Conservation (phyloP, 176 grass and related monocot genomes). For the Eleusine indica region DNA sequence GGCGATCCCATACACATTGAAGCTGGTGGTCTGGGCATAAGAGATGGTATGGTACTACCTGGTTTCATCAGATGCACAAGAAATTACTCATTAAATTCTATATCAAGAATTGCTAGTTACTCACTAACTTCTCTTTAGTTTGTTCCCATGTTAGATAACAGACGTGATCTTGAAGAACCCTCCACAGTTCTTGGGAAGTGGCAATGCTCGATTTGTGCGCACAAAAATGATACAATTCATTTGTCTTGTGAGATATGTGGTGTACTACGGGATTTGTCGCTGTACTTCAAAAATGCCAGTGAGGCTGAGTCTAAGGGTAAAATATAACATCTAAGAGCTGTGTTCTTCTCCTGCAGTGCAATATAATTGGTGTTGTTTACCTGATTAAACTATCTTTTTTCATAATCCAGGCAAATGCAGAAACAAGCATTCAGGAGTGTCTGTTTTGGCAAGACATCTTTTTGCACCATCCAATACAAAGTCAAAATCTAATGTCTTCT, state of each 20-base stretch:
- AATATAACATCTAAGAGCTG: background rate
- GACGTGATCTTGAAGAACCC: conserved; percentile 28
- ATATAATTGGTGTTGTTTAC: background rate
- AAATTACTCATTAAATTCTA: background rate
- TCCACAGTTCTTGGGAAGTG: conserved; percentile 39
- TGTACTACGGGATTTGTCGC: conserved; percentile 50
- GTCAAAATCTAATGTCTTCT: conserved; percentile 37
- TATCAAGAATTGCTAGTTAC: background rate
- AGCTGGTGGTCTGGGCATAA: background rate
- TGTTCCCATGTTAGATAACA: conserved; percentile 39
- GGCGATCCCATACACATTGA: background rate
- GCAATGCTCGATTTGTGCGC: conserved; percentile 73
- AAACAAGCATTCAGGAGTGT: conserved; percentile 52
- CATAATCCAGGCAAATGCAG: conserved; percentile 57
- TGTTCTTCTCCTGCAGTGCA: background rate
- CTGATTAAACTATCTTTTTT: conserved; percentile 17
- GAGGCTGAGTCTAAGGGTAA: conserved; percentile 50
- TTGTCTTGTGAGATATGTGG: conserved; percentile 80
- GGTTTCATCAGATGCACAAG: background rate
- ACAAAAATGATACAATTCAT: conserved; percentile 38
- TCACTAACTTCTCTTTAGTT: conserved; percentile 45
- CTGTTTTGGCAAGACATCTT: conserved; percentile 72
- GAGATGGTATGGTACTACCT: conserved; percentile 44
- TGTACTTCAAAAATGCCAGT: conserved; percentile 46
- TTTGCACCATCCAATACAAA: conserved; percentile 51